Percentiles rank a stretch among this genome's conserved stretches.
These are phyloP conservation scores for Leishmania amazonensis DNA, from an alignment of 208 protist genomes.

Conservation along the genomic window DNA sequence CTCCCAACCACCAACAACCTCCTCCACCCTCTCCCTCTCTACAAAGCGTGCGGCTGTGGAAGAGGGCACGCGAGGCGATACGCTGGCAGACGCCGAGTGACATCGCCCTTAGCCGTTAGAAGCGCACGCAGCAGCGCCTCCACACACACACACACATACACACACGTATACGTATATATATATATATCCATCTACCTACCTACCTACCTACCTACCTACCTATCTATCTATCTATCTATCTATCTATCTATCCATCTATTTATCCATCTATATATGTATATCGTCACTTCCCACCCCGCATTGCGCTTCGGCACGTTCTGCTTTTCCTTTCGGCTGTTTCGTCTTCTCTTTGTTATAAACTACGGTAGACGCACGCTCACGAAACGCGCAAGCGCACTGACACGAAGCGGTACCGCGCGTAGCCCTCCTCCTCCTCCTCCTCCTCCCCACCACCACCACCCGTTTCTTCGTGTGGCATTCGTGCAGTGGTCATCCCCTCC, in stretches of 20 bases:
- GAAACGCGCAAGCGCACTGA: not conserved
- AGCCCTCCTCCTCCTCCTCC: not conserved
- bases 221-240: no score
- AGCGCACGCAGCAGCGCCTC: not conserved
- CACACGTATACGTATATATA: not conserved
- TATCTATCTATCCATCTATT: not conserved
- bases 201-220: no score
- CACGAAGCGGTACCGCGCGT: not conserved
- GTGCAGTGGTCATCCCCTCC: not conserved
- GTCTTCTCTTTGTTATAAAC: constrained; percentile 4
- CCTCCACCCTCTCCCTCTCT: not conserved
- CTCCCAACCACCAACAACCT: not conserved
- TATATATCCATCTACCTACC: no score
- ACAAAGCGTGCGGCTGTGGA: not conserved
- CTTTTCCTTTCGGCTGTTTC: no score
- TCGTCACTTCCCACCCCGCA: not conserved
- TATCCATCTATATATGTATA: not conserved
- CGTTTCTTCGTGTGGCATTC: not conserved
- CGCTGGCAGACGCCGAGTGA: not conserved
- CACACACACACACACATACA: no score
- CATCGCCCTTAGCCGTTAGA: not conserved
- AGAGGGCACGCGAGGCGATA: not conserved
- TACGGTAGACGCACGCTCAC: not conserved
- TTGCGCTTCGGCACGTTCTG: not conserved
- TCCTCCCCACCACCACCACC: not conserved